Conservation (phyloP, 192 early-diverging fungal genomes). For the Backusella luteola region DNA sequence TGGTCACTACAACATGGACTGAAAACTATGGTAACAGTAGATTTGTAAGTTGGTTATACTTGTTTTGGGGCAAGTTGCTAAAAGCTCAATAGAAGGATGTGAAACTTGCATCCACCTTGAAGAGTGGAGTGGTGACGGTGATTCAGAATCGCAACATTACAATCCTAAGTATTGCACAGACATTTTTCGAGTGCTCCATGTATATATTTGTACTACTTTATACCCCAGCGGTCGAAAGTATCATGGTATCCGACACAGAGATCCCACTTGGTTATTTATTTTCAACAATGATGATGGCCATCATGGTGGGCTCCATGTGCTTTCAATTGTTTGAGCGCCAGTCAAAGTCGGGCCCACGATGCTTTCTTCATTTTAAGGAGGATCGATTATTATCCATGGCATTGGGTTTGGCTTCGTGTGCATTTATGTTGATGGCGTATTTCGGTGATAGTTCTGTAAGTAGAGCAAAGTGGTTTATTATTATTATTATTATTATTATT, state of each 20-base stretch:
- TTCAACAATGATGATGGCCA: slow-evolving; percentile 52
- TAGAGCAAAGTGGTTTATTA: too few species aligned
- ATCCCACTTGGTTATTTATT: slow-evolving; percentile 51
- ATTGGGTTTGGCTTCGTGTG: slow-evolving; percentile 33
- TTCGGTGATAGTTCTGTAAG: slow-evolving; percentile 16
- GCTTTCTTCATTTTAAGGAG: neutral
- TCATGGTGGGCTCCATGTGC: slow-evolving; percentile 50
- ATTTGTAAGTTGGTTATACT: neutral
- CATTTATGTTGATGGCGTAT: slow-evolving; percentile 40
- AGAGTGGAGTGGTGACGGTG: neutral
- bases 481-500: neutral
- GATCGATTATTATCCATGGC: slow-evolving; percentile 35
- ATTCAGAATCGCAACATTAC: slow-evolving; percentile 38
- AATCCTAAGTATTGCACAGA: slow-evolving; percentile 53
- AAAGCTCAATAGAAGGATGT: neutral
- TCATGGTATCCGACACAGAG: slow-evolving; percentile 9
- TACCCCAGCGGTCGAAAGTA: slow-evolving; percentile 52
- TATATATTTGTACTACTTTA: slow-evolving; percentile 63
- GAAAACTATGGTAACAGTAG: slow-evolving; percentile 68
- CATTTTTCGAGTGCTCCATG: slow-evolving; percentile 64
- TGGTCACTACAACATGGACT: slow-evolving; percentile 61
- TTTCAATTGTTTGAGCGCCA: slow-evolving; percentile 39
- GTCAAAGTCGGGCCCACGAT: slow-evolving; percentile 7
- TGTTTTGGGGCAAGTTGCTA: neutral
- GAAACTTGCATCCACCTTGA: slow-evolving; percentile 13